Evolutionary conservation across 306 rosid species (phyloP), one percentile per base, ranked within the genome.

Genomic region (Trichosanthes cucumerina): DNA sequence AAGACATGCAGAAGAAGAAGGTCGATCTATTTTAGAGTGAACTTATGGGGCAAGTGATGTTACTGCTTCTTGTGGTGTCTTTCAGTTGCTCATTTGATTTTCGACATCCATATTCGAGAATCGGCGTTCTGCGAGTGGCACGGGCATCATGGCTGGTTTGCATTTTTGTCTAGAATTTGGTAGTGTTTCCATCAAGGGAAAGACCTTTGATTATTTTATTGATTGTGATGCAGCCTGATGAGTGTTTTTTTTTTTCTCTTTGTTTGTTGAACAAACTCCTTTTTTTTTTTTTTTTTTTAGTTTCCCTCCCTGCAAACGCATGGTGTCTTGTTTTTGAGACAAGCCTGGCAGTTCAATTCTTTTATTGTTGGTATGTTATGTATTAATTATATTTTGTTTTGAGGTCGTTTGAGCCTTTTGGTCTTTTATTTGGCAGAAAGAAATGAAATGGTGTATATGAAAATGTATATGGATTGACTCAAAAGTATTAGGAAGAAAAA

Each of bases 1-100:
- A 95, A 90, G 97, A 91, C 85, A 88, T 92, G 93, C 92, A 85
- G 89, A 95, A 95, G 86, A 92, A 82, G 92, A 95, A 91, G 85
- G 78, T 83, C 15, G 99, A 92, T 81, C 84, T 95, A 75, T 95
- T 95, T 77, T 95, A 93, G 86, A 47, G 79, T 14, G 36, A 72
- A 78, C 0, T 2, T 21, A 15, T 13, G 0, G 43, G 36, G 38
- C 43, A 63, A 34, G 19, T 16, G 24, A 64, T 34, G 23, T 64
- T 64, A 2, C 69, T 64, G 71, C 71, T 64, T 16, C 44, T 64
- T 47, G 77, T 47, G 59, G 77, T 24, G 24, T 15, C 23, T 18
- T 28, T 16, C 59, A 26, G 59, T 72, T 47, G 57, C 59, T 72
- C 39, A 38, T 24, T 16, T 9, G 21, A 70, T 44, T 57, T 44